phyloP scores from a whole-genome alignment of 176 grass and related monocot genomes.

The Hyparrhenia diplandra region DNA sequence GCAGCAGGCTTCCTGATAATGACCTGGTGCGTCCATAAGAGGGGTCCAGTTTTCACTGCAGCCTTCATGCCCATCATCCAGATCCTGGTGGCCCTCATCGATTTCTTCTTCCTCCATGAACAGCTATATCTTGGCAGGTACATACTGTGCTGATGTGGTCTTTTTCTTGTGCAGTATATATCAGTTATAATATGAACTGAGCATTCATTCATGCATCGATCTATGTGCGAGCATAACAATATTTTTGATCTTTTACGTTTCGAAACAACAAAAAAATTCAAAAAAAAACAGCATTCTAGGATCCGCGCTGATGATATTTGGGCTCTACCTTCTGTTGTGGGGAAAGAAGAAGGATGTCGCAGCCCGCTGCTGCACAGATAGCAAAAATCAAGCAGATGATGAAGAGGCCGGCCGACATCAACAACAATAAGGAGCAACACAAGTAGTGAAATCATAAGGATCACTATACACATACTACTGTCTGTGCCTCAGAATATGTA shows the following conservation, averaged over 20 bases:
- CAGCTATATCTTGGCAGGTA: constrained; percentile 73
- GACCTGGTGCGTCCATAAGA: constrained; percentile 85
- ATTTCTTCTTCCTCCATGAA: constrained; percentile 63
- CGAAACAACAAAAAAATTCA: neutral
- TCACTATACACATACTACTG: neutral
- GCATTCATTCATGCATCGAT: no score
- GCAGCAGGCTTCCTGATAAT: constrained; percentile 58
- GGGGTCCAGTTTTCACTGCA: constrained; percentile 71
- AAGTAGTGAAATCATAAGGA: constrained; percentile 3
- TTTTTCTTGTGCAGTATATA: no score
- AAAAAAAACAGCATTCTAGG: constrained; percentile 50
- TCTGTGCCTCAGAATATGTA: neutral
- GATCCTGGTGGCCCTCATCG: constrained; percentile 77
- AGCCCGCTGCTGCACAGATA: neutral
- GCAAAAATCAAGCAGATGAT: constrained; percentile 15
- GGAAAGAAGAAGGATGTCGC: constrained; percentile 63
- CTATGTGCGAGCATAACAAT: no score
- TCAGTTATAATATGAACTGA: neutral
- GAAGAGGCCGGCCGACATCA: neutral
- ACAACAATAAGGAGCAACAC: neutral
- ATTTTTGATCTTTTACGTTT: neutral
- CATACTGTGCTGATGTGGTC: no score
- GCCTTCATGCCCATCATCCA: constrained; percentile 77
- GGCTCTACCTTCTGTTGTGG: no score
- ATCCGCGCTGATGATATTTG: constrained; percentile 54